Percentiles rank a stretch among this genome's conserved stretches.
These are phyloP conservation scores for Psilocybe sp. DNA, from an alignment of 768 basidiomycete species.

Conservation along the genomic window DNA sequence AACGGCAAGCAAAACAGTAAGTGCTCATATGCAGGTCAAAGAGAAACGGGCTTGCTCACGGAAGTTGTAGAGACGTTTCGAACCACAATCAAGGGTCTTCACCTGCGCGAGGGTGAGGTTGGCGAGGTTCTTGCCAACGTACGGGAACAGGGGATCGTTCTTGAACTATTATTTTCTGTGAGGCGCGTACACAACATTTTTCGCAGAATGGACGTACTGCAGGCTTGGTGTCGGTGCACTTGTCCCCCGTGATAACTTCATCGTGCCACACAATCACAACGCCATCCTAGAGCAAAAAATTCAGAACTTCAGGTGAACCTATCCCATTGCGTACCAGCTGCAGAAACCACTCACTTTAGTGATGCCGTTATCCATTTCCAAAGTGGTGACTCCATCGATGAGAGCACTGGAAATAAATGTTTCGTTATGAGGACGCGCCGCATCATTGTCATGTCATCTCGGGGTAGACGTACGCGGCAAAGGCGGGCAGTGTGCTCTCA, in stretches of 20 bases:
- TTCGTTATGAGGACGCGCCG: not conserved
- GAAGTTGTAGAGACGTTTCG: conserved; percentile 52
- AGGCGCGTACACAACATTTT: not conserved
- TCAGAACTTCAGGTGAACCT: not conserved
- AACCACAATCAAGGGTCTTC: conserved; percentile 80
- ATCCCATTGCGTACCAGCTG: not conserved
- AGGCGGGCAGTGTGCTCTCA: conserved; percentile 71
- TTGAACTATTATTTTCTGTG: conserved; percentile 35
- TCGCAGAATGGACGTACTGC: conserved; percentile 39
- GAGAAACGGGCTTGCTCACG: conserved; percentile 44
- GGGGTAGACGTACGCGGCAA: conserved; percentile 58
- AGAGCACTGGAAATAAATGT: conserved; percentile 49
- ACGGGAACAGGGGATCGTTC: conserved; percentile 63
- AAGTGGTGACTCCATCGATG: conserved; percentile 70
- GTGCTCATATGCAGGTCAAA: no score
- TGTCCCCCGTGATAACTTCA: conserved; percentile 55
- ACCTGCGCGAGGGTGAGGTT: conserved; percentile 78
- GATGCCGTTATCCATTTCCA: conserved; percentile 79
- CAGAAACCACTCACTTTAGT: conserved; percentile 50
- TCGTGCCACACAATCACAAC: conserved; percentile 82
- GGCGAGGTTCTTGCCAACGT: conserved; percentile 75
- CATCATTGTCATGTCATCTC: not conserved
- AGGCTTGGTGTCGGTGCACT: conserved; percentile 69
- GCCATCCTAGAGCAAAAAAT: conserved; percentile 51
- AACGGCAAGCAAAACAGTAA: no score